Conservation (phyloP, 768 basidiomycete species). For the Floccularia luteovirens region DNA sequence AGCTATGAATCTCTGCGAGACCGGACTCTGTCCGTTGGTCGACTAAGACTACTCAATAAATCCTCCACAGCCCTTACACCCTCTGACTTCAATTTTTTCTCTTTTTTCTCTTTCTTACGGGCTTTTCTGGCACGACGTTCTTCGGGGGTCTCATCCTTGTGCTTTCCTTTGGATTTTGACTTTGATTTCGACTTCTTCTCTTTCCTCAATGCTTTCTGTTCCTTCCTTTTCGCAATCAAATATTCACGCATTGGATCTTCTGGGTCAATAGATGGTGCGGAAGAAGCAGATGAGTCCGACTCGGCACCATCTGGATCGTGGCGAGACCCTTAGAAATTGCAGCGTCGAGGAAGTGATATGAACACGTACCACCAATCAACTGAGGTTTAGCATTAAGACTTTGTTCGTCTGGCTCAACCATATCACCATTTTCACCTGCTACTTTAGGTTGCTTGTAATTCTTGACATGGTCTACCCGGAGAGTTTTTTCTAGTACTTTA, state of each 20-base stretch:
- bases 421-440: conserved; percentile 79
- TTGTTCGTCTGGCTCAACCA: conserved; percentile 78
- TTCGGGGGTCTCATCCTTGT: conserved; percentile 71
- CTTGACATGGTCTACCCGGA: conserved; percentile 90
- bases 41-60: conserved; percentile 46
- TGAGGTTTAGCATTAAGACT: conserved; percentile 83
- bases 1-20: too few species aligned
- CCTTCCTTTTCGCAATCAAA: conserved; percentile 65
- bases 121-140: conserved; percentile 73
- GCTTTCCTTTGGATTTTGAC: conserved; percentile 56
- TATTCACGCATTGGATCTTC: conserved; percentile 99
- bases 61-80: conserved; percentile 61
- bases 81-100: conserved; percentile 51
- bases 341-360: conserved; percentile 1
- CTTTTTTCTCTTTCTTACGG: conserved; percentile 63
- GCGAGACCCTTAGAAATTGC: too few species aligned
- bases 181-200: conserved; percentile 29
- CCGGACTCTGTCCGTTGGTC: conserved; percentile 15
- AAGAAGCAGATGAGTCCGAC: conserved; percentile 61
- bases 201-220: conserved; percentile 65
- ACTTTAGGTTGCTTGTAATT: conserved; percentile 84
- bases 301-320: conserved; percentile 40
- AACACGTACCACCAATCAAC: conserved; percentile 46
- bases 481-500: conserved; percentile 73
- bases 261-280: conserved; percentile 72